A percentile compares a stretch with the other conserved stretches of the same genome.
These are phyloP conservation scores for Aspergillus sp. DNA, from an alignment of 2,329 filamentous ascomycete species.

Conservation along the genomic window DNA sequence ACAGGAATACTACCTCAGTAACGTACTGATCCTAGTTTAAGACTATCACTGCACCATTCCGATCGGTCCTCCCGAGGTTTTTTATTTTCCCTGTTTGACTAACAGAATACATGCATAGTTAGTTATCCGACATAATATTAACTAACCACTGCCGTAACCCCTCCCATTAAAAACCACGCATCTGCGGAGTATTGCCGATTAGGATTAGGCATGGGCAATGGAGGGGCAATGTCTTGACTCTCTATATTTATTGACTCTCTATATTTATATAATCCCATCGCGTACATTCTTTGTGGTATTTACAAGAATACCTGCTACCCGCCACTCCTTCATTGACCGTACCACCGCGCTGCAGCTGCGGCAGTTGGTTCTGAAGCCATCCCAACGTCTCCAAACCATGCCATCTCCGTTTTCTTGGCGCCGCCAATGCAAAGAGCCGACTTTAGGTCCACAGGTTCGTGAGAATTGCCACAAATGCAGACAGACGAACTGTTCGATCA, in stretches of 20 bases:
- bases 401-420: not conserved
- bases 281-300: not conserved
- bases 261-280: not conserved
- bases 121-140: not conserved
- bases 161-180: not conserved
- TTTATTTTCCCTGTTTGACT: not conserved
- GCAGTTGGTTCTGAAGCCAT: not conserved
- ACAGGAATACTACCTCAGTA: no score
- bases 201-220: not conserved
- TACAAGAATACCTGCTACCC: not conserved
- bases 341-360: not conserved
- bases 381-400: conserved; percentile 3
- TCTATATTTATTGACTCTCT: not conserved
- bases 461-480: not conserved
- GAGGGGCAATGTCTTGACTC: not conserved
- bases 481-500: not conserved
- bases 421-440: not conserved
- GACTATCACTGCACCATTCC: no score
- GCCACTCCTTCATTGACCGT: not conserved
- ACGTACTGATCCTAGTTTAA: no score
- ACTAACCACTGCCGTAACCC: not conserved
- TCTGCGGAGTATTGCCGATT: conserved; percentile 5
- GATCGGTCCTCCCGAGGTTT: no score
- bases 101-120: conserved; percentile 1
- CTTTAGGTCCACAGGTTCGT: not conserved